Conservation (phyloP, 176 grass and related monocot genomes). For the Paspalum vaginatum region DNA sequence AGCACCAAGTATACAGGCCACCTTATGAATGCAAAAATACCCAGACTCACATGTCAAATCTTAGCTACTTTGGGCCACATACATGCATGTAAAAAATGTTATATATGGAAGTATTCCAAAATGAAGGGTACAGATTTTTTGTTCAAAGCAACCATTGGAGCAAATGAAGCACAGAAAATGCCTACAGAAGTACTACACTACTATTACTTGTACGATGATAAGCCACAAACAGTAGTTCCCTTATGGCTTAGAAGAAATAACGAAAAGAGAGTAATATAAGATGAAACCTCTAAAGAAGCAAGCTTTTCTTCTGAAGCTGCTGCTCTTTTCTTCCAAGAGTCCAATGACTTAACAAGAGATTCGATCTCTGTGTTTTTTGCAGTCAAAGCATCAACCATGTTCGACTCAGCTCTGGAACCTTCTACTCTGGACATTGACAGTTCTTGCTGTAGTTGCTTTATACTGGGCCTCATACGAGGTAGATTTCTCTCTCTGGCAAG, state of each 20-base stretch:
- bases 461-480: slow-evolving; percentile 74
- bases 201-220: slow-evolving; percentile 1
- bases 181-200: neutral
- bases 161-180: neutral
- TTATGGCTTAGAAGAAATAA: slow-evolving; percentile 34
- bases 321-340: slow-evolving; percentile 83
- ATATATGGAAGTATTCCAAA: slow-evolving; percentile 10
- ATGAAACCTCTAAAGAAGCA: slow-evolving; percentile 67
- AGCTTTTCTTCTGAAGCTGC: slow-evolving; percentile 77
- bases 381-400: slow-evolving; percentile 95
- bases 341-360: slow-evolving; percentile 70
- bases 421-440: slow-evolving; percentile 77
- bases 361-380: slow-evolving; percentile 97
- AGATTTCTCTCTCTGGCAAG: slow-evolving; percentile 82
- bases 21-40: slow-evolving; percentile 17
- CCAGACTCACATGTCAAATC: slow-evolving; percentile 22
- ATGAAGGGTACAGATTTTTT: neutral
- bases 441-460: slow-evolving; percentile 90
- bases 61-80: neutral
- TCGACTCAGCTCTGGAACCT: slow-evolving; percentile 86
- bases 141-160: slow-evolving; percentile 10
- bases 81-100: slow-evolving; percentile 13
- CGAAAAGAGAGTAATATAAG: slow-evolving; percentile 28
- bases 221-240: slow-evolving; percentile 27
- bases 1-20: slow-evolving; percentile 15